phyloP scores from a whole-genome alignment of 148 eudicot genomes.

The Linanthus parryae region DNA sequence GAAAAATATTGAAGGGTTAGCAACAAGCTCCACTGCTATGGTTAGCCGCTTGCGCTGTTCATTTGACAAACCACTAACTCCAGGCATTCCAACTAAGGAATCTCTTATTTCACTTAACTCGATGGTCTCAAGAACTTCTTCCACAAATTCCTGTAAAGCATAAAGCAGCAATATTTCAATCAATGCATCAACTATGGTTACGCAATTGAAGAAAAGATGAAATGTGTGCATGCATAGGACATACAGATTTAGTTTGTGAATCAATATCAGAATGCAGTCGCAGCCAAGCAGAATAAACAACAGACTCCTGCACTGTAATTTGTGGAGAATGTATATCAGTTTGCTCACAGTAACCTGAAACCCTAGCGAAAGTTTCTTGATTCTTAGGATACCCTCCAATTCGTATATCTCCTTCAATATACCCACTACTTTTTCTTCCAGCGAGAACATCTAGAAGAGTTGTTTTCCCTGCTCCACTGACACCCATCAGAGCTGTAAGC shows the following conservation, averaged over 20 bases:
- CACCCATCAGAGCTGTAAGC: slow-evolving; percentile 84
- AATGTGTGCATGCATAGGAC: slow-evolving; percentile 2
- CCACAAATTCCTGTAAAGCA: slow-evolving; percentile 48
- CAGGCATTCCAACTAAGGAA: slow-evolving; percentile 63
- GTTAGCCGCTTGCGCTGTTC: slow-evolving; percentile 81
- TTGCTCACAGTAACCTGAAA: slow-evolving; percentile 88
- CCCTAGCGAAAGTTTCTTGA: slow-evolving; percentile 72
- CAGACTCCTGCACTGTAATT: slow-evolving; percentile 73
- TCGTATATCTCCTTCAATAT: slow-evolving; percentile 56
- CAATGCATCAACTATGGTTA: too few species aligned
- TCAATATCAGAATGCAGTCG: slow-evolving; percentile 62
- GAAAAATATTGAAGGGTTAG: slow-evolving; percentile 76
- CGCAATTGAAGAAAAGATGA: too few species aligned
- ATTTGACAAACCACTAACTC: slow-evolving; percentile 64
- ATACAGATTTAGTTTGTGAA: slow-evolving; percentile 50
- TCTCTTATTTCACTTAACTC: slow-evolving; percentile 59
- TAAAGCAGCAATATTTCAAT: not conserved
- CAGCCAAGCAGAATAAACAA: slow-evolving; percentile 80
- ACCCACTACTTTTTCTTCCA: slow-evolving; percentile 78
- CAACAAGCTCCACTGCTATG: slow-evolving; percentile 74
- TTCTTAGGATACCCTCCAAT: slow-evolving; percentile 65
- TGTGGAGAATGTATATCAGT: slow-evolving; percentile 83
- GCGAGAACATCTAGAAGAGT: slow-evolving; percentile 80
- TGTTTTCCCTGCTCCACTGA: slow-evolving; percentile 90
- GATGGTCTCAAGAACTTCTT: slow-evolving; percentile 61